phyloP scores from a whole-genome alignment of 2,329 filamentous ascomycete species.

The Aureobasidium musti region DNA sequence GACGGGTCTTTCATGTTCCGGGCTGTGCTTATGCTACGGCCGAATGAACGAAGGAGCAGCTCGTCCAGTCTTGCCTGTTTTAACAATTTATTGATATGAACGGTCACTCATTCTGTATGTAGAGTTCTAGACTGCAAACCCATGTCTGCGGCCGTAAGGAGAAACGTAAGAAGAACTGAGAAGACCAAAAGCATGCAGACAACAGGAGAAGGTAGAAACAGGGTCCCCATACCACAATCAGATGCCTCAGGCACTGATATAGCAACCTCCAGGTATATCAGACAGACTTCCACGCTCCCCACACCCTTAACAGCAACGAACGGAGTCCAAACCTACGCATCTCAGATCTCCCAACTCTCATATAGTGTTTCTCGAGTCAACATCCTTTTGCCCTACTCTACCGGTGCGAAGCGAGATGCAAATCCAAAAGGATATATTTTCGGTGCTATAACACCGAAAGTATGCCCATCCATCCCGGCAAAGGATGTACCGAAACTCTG shows the following conservation, averaged over 20 bases:
- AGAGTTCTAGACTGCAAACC: background rate
- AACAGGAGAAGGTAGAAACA: background rate
- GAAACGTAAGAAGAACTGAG: background rate
- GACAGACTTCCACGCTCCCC: background rate
- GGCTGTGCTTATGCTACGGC: background rate
- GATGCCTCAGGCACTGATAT: background rate
- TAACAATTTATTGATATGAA: background rate
- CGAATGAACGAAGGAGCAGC: background rate
- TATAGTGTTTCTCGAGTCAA: background rate
- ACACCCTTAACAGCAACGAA: background rate
- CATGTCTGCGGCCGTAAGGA: background rate
- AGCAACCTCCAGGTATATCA: constrained; percentile 4
- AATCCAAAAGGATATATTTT: background rate
- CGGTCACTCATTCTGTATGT: background rate
- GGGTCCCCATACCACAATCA: background rate
- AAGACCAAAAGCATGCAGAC: background rate
- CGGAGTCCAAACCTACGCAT: background rate
- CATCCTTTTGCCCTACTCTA: background rate
- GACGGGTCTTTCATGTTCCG: background rate
- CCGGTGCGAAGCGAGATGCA: constrained; percentile 1
- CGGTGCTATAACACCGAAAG: constrained; percentile 20
- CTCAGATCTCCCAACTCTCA: background rate
- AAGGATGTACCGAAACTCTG: constrained; percentile 14
- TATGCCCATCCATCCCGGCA: background rate
- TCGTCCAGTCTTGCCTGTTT: background rate